Percentiles rank a stretch among this genome's conserved stretches.
Conservation (phyloP, 371 early-diverging fungal genomes). For the Actinomucor elegans region DNA sequence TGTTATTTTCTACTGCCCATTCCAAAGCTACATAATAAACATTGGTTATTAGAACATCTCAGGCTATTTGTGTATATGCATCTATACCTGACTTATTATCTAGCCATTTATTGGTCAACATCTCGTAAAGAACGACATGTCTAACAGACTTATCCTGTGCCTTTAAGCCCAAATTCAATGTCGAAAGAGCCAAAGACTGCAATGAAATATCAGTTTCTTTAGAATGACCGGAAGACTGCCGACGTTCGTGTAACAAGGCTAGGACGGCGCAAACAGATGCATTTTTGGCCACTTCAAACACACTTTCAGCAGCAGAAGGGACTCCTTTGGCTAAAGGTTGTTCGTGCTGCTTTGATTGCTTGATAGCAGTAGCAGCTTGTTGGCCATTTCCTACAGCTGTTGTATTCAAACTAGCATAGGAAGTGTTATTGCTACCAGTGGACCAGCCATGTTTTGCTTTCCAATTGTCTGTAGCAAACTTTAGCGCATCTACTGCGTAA, state of each 20-base stretch:
- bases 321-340: background rate
- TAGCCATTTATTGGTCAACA: slow-evolving; percentile 35
- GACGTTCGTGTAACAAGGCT: slow-evolving; percentile 35
- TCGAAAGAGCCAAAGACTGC: slow-evolving; percentile 34
- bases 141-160: slow-evolving; percentile 14
- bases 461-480: slow-evolving; percentile 37
- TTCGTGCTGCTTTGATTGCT: background rate
- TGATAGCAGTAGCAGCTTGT: background rate
- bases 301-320: slow-evolving; percentile 31
- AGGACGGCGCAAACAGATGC: slow-evolving; percentile 46
- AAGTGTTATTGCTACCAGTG: slow-evolving; percentile 4
- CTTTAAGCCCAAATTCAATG: slow-evolving; percentile 32
- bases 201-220: slow-evolving; percentile 23
- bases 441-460: slow-evolving; percentile 35
- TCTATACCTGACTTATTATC: slow-evolving; percentile 32
- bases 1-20: slow-evolving; percentile 40
- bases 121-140: slow-evolving; percentile 27
- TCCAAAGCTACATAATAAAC: slow-evolving; percentile 28
- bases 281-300: slow-evolving; percentile 37
- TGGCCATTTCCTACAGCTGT: background rate
- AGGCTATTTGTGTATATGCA: background rate
- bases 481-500: slow-evolving; percentile 25
- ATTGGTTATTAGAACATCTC: too few relatives aligned
- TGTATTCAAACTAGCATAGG: slow-evolving; percentile 1
- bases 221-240: slow-evolving; percentile 15